phyloP scores from a whole-genome alignment of 148 eudicot genomes.

The Salicornia ramosissima region DNA sequence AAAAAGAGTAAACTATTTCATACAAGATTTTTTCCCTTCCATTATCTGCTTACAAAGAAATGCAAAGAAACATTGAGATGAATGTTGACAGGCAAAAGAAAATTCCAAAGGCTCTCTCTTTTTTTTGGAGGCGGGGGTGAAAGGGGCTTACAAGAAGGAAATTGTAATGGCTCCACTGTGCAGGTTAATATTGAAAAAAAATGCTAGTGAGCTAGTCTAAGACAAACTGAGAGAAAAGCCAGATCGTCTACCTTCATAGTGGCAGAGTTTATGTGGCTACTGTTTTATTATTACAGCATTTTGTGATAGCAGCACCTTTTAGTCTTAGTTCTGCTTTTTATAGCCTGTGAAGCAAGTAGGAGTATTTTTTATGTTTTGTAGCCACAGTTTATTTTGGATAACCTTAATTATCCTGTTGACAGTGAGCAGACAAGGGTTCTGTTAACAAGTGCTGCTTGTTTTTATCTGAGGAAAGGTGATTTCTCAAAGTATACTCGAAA shows the following conservation, averaged over 20 bases:
- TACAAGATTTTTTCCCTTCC: not conserved
- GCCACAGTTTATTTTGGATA: not conserved
- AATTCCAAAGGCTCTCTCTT: not conserved
- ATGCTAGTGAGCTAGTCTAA: not conserved
- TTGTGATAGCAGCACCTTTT: not conserved
- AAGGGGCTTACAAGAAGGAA: not conserved
- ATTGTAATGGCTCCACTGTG: not conserved
- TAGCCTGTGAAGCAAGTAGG: not conserved
- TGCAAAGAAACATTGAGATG: not conserved
- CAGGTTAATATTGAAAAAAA: not conserved
- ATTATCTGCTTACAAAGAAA: not conserved
- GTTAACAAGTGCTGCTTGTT: slow-evolving; percentile 90
- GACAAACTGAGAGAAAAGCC: not conserved
- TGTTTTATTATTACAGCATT: not conserved
- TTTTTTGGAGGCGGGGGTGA: not conserved
- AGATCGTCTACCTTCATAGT: not conserved
- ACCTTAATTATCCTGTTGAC: slow-evolving; percentile 20
- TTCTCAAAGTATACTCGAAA: slow-evolving; percentile 80
- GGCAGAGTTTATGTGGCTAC: not conserved
- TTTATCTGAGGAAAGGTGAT: slow-evolving; percentile 69
- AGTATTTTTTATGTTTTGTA: too few species aligned
- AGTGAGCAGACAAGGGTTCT: slow-evolving; percentile 91
- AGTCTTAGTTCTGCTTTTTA: not conserved
- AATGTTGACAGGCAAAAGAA: not conserved
- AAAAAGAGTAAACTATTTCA: not conserved